Base-by-base conservation (phyloP, 805 yeast genomes). In the Metschnikowia aberdeeniae region DNA sequence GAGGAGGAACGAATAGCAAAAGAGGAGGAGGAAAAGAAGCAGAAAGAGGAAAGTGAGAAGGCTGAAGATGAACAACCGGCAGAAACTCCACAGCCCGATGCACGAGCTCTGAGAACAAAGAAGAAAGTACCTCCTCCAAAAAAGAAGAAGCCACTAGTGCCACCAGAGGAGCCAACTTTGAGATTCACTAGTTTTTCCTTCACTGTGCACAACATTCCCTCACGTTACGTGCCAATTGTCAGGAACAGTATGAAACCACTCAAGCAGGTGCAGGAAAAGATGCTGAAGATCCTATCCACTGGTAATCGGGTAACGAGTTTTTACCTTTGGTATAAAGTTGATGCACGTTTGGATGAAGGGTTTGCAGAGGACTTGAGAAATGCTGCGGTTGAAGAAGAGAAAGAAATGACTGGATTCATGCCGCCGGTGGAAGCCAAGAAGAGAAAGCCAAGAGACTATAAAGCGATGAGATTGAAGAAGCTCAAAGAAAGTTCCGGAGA, bases 311-410 rank as follows among this genome's bases (percentile, higher is more conserved):
- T 81, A 3, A 67, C 83, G 5, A 78, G 78, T 29, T 79, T 80
- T 54, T 77, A 84, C 59, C 67, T 89, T 17, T 89, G 97, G 96
- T 87, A 84, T 57, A 88, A 86, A 55, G 72, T 92, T 9, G 93
- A 86, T 61, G 90, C 89, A 0, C 73, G 77, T 37, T 77, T 80
- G 43, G 93, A 86, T 59, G 87, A 82, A 51, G 63, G 65, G 1
- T 55, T 85, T 38, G 86, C 86, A 0, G 93, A 86, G 54, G 69
- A 72, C 6, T 61, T 85, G 33, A 72, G 95, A 54, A 69, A 71
- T 37, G 81, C 78, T 45, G 62, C 84, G 42, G 74, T 72, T 44
- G 73, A 72, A 13, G 77, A 76, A 57, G 87, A 82, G 53, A 76
- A 64, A 60, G 67, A 67, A 42, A 62, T 70, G 69, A 53, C 63